Percentiles rank a stretch among this genome's conserved stretches.
phyloP scores from a whole-genome alignment of 2,329 filamentous ascomycete species.

The Daldinia sp. region DNA sequence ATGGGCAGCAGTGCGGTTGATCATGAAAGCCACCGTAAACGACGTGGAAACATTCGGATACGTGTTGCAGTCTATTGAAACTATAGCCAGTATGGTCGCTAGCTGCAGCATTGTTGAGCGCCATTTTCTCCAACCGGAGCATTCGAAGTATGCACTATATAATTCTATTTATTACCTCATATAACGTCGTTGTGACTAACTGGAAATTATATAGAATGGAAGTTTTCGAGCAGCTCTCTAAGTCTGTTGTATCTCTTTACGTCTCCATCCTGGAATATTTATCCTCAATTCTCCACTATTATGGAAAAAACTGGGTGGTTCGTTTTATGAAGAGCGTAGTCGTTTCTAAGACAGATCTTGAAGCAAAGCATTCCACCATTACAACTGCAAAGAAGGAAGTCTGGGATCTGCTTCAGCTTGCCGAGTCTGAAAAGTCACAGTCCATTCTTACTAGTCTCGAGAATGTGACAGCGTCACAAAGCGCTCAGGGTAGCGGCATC shows the following conservation, averaged over 20 bases:
- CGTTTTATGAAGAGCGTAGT: neutral
- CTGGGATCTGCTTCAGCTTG: constrained; percentile 1
- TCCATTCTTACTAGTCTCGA: neutral
- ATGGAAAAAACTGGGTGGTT: neutral
- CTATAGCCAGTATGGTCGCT: neutral
- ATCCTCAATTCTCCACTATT: neutral
- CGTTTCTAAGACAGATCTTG: neutral
- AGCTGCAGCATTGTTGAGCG: neutral
- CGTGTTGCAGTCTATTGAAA: neutral
- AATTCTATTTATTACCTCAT: neutral
- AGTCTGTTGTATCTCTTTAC: neutral
- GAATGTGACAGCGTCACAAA: neutral
- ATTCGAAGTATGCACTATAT: neutral
- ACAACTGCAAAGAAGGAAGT: neutral
- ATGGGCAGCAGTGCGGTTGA: neutral
- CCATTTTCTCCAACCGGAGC: neutral
- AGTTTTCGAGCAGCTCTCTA: neutral
- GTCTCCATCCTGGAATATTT: neutral
- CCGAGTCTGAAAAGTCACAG: neutral
- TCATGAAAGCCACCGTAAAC: neutral
- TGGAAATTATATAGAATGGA: neutral
- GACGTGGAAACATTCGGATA: constrained; percentile 1
- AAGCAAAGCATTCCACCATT: neutral
- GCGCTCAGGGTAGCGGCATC: neutral
- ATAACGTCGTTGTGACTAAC: neutral